Conservation (phyloP, 1,139 yeast species). For the Pneumocystis oryctolagi region DNA sequence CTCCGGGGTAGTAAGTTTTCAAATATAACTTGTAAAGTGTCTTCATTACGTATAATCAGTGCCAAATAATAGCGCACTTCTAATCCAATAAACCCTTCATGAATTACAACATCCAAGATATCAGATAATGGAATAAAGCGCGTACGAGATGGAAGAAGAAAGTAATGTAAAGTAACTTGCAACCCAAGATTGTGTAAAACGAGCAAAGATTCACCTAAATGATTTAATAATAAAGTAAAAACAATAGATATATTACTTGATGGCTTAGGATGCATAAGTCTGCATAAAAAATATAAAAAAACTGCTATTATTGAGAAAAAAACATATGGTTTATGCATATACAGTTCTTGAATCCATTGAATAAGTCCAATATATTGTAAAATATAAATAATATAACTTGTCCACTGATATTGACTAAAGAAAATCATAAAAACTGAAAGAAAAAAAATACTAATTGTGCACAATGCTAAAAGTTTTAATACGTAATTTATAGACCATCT, state of each 20-base stretch:
- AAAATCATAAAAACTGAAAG: not conserved
- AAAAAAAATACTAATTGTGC: not conserved
- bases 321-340: not conserved
- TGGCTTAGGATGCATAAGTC: not conserved
- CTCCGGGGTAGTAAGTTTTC: slow-evolving; percentile 7
- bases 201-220: not conserved
- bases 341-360: not conserved
- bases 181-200: not conserved
- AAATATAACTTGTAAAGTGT: slow-evolving; percentile 13
- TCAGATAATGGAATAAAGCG: slow-evolving; percentile 14
- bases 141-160: not conserved
- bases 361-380: not conserved
- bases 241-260: not conserved
- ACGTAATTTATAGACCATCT: not conserved
- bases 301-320: not conserved
- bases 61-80: slow-evolving; percentile 14
- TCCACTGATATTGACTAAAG: not conserved
- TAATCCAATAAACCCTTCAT: slow-evolving; percentile 15
- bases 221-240: not conserved
- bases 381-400: not conserved
- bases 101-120: slow-evolving; percentile 14
- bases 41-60: slow-evolving; percentile 13
- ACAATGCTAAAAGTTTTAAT: not conserved
- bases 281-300: not conserved
- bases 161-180: not conserved